Percentiles rank a stretch among this genome's conserved stretches.
Evolutionary conservation across 164 flowering plant species (phyloP).

Genomic region (Magnolia changhungtana): DNA sequence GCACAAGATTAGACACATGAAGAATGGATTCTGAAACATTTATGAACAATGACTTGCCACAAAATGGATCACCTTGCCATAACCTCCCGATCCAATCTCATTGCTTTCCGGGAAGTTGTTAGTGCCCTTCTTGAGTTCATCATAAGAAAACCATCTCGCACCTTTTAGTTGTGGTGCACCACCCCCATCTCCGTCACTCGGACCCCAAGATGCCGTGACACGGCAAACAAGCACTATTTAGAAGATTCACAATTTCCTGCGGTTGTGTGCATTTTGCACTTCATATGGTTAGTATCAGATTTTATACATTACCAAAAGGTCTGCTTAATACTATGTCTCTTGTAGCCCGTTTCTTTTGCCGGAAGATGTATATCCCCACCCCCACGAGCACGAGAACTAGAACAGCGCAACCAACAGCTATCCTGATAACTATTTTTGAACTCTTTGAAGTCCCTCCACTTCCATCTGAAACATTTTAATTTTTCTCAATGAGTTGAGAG

Average conservation of each 20-base stretch:
- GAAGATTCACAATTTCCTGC: neutral
- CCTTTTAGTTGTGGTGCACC: slow-evolving; percentile 52
- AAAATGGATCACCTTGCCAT: slow-evolving; percentile 47
- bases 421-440: slow-evolving; percentile 35
- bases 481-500: neutral
- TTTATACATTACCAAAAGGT: slow-evolving; percentile 55
- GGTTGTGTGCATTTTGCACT: neutral
- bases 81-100: slow-evolving; percentile 62
- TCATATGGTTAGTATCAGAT: neutral
- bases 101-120: slow-evolving; percentile 54
- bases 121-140: slow-evolving; percentile 54
- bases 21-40: neutral
- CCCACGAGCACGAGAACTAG: slow-evolving; percentile 46
- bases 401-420: slow-evolving; percentile 42
- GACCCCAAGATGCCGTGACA: slow-evolving; percentile 42
- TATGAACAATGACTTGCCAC: neutral
- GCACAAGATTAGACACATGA: neutral
- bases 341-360: slow-evolving; percentile 74
- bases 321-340: slow-evolving; percentile 54
- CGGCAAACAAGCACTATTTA: neutral
- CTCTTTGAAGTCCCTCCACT: slow-evolving; percentile 26
- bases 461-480: slow-evolving; percentile 28
- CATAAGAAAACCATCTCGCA: slow-evolving; percentile 50
- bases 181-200: slow-evolving; percentile 24
- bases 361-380: slow-evolving; percentile 51